Base-by-base conservation (phyloP, 257 asterid genomes). In the Eucommia ulmoides region DNA sequence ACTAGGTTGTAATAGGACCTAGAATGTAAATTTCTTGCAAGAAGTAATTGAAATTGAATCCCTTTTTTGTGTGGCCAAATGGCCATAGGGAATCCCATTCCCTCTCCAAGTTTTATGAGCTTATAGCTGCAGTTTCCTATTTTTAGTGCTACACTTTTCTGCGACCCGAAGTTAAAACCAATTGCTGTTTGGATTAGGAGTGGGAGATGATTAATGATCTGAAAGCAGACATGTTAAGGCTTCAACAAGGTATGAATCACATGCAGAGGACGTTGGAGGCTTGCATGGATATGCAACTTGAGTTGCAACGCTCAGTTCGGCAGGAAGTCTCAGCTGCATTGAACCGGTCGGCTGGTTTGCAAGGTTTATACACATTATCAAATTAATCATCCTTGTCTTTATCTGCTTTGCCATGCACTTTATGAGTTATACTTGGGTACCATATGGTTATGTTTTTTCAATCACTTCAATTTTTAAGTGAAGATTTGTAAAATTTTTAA, bases 241-340 rank as follows among this genome's bases (percentile, higher is more conserved):
- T 88, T 60, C 93, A 88, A 74, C 93, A 84, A 72, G 94, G 97
- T 47, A 84, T 84, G 97, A 79, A 76, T 55, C 83, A 80, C 77
- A 84, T 84, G 96, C 97, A 88, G 76, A 80, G 96, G 63, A 84
- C 80, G 97, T 65, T 88, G 64, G 97, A 88, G 72, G 86, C 96
- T 61, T 88, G 96, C 81, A 82, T 88, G 96, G 96, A 88, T 78
- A 85, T 85, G 98, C 98, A 89, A 59, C 70, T 89, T 55, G 98
- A 89, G 75, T 83, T 89, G 64, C 98, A 89, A 56, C 85, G 98
- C 53, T 80, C 96, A 3, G 93, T 89, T 47, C 70, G 93, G 24
- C 98, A 89, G 65, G 98, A 89, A 74, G 93, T 89, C 58, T 89
- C 98, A 15, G 94, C 98, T 52, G 94, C 96, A 65, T 80, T 88